phyloP scores from a whole-genome alignment of 176 grass and related monocot genomes.

The Echinochloa phyllopogon region DNA sequence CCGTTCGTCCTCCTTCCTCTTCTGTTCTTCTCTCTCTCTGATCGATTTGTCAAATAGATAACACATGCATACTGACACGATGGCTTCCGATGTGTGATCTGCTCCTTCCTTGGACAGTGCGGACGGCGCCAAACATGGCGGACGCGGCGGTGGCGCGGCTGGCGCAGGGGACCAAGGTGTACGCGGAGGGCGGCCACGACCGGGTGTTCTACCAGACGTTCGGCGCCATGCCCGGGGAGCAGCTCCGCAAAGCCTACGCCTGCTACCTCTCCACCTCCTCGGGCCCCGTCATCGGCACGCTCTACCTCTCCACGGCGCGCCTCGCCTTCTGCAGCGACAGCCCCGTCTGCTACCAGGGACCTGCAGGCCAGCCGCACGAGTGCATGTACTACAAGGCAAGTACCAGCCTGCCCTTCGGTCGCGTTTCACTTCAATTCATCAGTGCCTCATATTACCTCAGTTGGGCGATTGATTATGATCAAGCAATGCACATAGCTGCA shows the following conservation, averaged over 20 bases:
- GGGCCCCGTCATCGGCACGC: constrained; percentile 83
- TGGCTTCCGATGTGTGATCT: neutral
- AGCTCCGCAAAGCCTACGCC: constrained; percentile 84
- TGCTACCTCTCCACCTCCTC: constrained; percentile 93
- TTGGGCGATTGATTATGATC: neutral
- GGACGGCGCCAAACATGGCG: constrained; percentile 74
- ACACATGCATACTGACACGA: neutral
- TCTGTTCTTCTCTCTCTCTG: neutral
- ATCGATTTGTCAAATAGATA: neutral
- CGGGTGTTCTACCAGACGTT: constrained; percentile 88
- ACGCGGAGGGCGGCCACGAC: constrained; percentile 83
- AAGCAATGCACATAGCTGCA: constrained; percentile 5
- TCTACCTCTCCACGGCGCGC: constrained; percentile 80
- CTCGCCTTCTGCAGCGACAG: constrained; percentile 88
- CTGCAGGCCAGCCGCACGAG: constrained; percentile 44
- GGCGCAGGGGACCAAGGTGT: constrained; percentile 84
- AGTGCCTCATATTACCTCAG: neutral
- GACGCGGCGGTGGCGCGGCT: constrained; percentile 77
- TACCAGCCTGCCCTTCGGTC: neutral
- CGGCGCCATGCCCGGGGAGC: constrained; percentile 63
- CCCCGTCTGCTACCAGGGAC: constrained; percentile 57
- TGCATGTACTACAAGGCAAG: constrained; percentile 75
- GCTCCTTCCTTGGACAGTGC: constrained; percentile 45
- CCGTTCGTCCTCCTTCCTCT: constrained; percentile 18
- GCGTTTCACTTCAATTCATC: neutral